Percentiles rank a stretch among this genome's conserved stretches.
phyloP scores from a whole-genome alignment of 768 basidiomycete species.

The Amyloporia xantha region DNA sequence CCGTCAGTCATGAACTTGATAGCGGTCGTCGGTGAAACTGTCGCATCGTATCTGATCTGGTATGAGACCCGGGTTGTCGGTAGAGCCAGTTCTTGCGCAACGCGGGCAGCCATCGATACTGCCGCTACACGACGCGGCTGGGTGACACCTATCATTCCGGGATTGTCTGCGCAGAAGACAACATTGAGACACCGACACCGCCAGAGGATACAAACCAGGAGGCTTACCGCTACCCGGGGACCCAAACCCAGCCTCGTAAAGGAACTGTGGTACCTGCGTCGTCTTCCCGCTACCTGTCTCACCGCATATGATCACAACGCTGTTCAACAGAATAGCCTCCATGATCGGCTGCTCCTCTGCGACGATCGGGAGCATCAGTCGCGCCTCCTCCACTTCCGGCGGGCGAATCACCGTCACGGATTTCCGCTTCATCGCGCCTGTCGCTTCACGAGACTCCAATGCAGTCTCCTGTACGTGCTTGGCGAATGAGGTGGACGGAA shows the following conservation, averaged over 20 bases:
- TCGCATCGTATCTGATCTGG: slow-evolving; percentile 96
- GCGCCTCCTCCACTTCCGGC: slow-evolving; percentile 63
- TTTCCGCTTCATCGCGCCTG: slow-evolving; percentile 23
- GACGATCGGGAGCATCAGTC: slow-evolving; percentile 80
- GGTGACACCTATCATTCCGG: slow-evolving; percentile 96
- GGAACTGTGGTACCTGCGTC: slow-evolving; percentile 95
- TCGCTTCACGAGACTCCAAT: slow-evolving; percentile 1
- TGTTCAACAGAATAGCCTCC: slow-evolving; percentile 82
- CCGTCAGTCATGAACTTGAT: slow-evolving; percentile 99
- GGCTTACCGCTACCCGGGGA: slow-evolving; percentile 67
- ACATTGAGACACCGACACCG: background rate
- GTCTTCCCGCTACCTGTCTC: slow-evolving; percentile 99
- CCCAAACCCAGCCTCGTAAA: slow-evolving; percentile 97
- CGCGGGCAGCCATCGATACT: slow-evolving; percentile 91
- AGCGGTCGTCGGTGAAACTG: slow-evolving; percentile 79
- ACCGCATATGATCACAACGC: slow-evolving; percentile 82
- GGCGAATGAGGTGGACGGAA: slow-evolving; percentile 65
- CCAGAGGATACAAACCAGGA: background rate
- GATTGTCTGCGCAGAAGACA: slow-evolving; percentile 61
- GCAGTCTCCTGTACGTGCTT: slow-evolving; percentile 33
- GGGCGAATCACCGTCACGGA: slow-evolving; percentile 54
- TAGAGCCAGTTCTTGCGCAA: slow-evolving; percentile 87
- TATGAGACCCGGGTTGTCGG: slow-evolving; percentile 82
- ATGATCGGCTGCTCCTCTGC: slow-evolving; percentile 93
- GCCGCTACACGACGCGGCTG: slow-evolving; percentile 97